Conservation (phyloP, 352 stramenopile genomes). For the Globisporangium alternatum region DNA sequence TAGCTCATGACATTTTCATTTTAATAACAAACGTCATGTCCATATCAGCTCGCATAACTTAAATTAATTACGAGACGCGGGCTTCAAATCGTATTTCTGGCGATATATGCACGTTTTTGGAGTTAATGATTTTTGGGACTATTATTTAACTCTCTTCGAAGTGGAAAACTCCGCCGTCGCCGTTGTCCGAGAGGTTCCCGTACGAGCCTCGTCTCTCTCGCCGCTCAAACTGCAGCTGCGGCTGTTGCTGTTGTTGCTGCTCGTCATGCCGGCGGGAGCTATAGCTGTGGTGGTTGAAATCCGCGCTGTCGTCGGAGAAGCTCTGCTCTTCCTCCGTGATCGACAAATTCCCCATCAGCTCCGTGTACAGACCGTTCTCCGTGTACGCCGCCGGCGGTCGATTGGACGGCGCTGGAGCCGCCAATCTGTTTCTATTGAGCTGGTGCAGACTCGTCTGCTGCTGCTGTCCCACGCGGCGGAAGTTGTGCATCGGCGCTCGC, state of each 20-base stretch:
- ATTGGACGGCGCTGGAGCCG: background rate
- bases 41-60: no score
- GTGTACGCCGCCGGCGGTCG: background rate
- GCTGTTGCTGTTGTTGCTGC: background rate
- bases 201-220: slow-evolving; percentile 52
- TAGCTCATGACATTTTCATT: no score
- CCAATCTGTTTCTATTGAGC: slow-evolving; percentile 7
- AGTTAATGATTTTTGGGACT: no score
- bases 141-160: slow-evolving; percentile 62
- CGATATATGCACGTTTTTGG: no score
- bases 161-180: slow-evolving; percentile 68
- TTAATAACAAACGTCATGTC: no score
- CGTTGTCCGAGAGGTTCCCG: slow-evolving; percentile 39
- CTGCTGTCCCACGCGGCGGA: slow-evolving; percentile 14
- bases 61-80: no score
- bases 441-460: slow-evolving; percentile 6
- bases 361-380: slow-evolving; percentile 9
- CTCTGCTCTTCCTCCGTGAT: slow-evolving; percentile 19
- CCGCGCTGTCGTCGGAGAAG: slow-evolving; percentile 18
- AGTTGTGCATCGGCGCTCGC: slow-evolving; percentile 18
- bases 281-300: slow-evolving; percentile 27
- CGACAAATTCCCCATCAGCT: slow-evolving; percentile 13
- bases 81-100: no score
- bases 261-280: slow-evolving; percentile 19
- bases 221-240: slow-evolving; percentile 22